A percentile compares a stretch with the other conserved stretches of the same genome.
Evolutionary conservation across 2,329 filamentous ascomycete species (phyloP).

Genomic region (Phialemonium atrogriseum): DNA sequence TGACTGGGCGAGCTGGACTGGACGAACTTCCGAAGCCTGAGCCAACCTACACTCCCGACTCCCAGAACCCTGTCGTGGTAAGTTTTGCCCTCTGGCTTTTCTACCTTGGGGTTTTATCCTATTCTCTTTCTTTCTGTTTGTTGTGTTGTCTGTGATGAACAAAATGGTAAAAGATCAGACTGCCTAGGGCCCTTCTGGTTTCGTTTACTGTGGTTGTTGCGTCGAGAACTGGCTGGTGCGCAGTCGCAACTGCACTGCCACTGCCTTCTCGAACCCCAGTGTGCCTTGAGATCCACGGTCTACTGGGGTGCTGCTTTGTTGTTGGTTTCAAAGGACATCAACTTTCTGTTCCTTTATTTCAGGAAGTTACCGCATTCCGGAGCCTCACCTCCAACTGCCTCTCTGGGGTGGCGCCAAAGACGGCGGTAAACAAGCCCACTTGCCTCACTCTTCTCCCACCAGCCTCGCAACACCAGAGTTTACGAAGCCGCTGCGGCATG

Average conservation of each 20-base stretch:
- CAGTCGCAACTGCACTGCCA: no score
- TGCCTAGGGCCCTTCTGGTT: slow-evolving; percentile 28
- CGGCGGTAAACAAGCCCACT: slow-evolving; percentile 49
- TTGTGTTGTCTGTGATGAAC: slow-evolving; percentile 32
- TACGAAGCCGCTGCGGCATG: slow-evolving; percentile 41
- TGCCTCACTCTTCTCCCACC: no score
- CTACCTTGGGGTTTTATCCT: no score
- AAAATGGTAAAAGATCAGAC: slow-evolving; percentile 41
- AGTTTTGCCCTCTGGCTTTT: no score
- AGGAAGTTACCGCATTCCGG: slow-evolving; percentile 37
- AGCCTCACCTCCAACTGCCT: slow-evolving; percentile 36
- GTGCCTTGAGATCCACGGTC: slow-evolving; percentile 11
- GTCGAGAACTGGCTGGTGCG: slow-evolving; percentile 9
- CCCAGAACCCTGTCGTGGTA: no score
- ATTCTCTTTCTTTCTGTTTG: slow-evolving; percentile 4
- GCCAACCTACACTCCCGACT: no score
- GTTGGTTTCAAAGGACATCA: background rate
- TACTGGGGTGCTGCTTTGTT: no score
- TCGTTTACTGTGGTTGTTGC: slow-evolving; percentile 19
- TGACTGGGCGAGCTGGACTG: no score
- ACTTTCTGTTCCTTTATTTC: background rate
- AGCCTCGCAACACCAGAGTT: slow-evolving; percentile 8
- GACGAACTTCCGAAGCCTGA: no score
- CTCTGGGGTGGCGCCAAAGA: slow-evolving; percentile 50
- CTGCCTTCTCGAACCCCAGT: slow-evolving; percentile 4